Evolutionary conservation across 1,139 yeast genomes (phyloP).

Genomic region (Geotrichum phurueaensis): DNA sequence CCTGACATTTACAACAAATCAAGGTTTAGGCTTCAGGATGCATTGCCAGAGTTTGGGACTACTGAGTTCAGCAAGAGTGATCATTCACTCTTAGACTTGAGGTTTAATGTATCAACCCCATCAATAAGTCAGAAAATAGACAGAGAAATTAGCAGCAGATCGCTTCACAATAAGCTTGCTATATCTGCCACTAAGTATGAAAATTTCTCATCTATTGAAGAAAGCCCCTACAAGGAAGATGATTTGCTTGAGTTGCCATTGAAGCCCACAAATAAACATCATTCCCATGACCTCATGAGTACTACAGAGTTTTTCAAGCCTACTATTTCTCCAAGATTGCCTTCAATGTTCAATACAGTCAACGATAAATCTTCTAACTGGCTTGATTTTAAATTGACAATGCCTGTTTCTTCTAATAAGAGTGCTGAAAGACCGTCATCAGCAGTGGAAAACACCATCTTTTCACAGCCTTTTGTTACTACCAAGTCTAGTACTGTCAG

Average conservation of each 20-base stretch:
- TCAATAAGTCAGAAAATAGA: background rate
- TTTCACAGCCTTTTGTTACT: constrained; percentile 8
- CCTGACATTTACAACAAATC: background rate
- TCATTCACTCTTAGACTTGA: background rate
- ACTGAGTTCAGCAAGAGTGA: background rate
- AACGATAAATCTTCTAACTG: background rate
- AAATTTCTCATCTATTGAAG: background rate
- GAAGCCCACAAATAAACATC: background rate
- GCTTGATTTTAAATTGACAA: background rate
- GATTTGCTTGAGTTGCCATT: background rate
- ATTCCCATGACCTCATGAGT: constrained; percentile 1
- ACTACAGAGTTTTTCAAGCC: constrained; percentile 4
- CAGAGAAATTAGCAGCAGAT: background rate
- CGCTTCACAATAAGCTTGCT: background rate
- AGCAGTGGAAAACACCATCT: background rate
- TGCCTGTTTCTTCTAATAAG: background rate
- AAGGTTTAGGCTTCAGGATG: background rate
- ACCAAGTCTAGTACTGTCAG: constrained; percentile 10
- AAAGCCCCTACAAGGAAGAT: background rate
- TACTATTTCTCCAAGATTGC: constrained; percentile 1
- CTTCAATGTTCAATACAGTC: constrained; percentile 1
- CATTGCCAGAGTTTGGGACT: background rate
- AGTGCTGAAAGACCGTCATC: background rate
- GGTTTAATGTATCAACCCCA: background rate
- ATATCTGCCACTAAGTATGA: background rate